Evolutionary conservation across 768 basidiomycete genomes (phyloP).

Genomic region (Cystofilobasidium bisporidii): DNA sequence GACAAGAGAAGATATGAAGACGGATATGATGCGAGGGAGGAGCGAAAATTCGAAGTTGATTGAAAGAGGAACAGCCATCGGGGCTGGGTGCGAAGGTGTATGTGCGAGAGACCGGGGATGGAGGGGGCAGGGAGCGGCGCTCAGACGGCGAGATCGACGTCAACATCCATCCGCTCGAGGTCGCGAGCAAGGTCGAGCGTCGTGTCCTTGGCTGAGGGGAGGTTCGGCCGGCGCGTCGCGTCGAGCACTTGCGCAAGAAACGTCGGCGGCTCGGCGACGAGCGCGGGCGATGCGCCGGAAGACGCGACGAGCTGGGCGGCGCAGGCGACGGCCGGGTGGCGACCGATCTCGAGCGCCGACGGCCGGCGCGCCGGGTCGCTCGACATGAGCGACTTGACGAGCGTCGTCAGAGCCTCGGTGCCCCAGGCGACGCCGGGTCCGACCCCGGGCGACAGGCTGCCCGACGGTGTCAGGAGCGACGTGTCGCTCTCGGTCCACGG

Average conservation of each 20-base stretch:
- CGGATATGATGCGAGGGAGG: background rate
- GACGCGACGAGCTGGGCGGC: conserved; percentile 14
- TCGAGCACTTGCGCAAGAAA: background rate
- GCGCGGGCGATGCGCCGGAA: background rate
- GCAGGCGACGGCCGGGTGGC: conserved; percentile 21
- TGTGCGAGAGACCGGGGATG: background rate
- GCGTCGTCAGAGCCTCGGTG: conserved; percentile 27
- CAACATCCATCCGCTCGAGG: background rate
- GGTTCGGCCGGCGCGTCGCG: too few relatives aligned
- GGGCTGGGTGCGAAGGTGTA: background rate
- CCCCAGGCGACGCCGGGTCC: background rate
- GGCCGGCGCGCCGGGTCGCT: conserved; percentile 28
- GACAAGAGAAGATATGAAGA: conserved; percentile 2
- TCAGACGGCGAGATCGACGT: background rate
- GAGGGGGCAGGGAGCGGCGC: background rate
- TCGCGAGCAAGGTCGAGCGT: background rate
- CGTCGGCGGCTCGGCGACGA: background rate
- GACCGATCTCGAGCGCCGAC: conserved; percentile 28
- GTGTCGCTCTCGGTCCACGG: background rate
- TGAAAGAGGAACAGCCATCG: too few relatives aligned
- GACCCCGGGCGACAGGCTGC: background rate
- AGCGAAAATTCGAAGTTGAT: background rate
- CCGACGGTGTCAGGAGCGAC: background rate
- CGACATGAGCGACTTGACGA: conserved; percentile 35
- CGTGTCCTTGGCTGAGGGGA: background rate